Evolutionary conservation across 1,284 basidiomycete species (phyloP).

Genomic region (Cryptococcus jaspeensis): DNA sequence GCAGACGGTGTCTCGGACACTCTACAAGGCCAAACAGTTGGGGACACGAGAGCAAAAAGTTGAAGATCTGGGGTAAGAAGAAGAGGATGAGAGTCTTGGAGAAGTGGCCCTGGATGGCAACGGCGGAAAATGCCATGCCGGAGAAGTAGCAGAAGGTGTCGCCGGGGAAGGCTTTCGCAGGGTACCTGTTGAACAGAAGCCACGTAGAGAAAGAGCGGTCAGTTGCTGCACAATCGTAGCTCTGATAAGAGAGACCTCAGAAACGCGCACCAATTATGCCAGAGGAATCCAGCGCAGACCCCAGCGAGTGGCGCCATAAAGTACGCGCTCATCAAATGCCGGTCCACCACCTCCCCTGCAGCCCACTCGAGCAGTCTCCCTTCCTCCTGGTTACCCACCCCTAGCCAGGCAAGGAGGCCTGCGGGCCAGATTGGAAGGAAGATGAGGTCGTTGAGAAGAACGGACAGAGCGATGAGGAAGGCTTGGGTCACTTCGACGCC

Average conservation of each 20-base stretch:
- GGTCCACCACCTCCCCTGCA: conserved; percentile 72
- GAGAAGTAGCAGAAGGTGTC: conserved; percentile 98
- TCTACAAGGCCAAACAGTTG: conserved; percentile 92
- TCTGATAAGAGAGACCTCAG: conserved; percentile 25
- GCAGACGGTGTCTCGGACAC: conserved; percentile 90
- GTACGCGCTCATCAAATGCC: conserved; percentile 92
- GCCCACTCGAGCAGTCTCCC: conserved; percentile 47
- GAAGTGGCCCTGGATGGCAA: conserved; percentile 94
- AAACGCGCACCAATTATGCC: conserved; percentile 80
- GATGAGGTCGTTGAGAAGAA: conserved; percentile 86
- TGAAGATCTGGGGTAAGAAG: conserved; percentile 97
- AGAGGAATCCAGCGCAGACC: conserved; percentile 83
- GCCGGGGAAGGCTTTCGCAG: conserved; percentile 89
- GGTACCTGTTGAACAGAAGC: conserved; percentile 67
- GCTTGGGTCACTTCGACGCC: conserved; percentile 94
- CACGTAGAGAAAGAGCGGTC: no score
- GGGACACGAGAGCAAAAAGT: conserved; percentile 91
- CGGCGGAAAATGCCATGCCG: conserved; percentile 95
- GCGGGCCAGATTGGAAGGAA: conserved; percentile 67
- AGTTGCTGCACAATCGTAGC: no score
- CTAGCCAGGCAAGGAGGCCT: conserved; percentile 72
- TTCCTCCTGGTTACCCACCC: conserved; percentile 59
- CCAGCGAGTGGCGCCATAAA: conserved; percentile 94
- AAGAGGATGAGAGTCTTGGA: conserved; percentile 95
- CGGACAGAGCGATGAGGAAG: conserved; percentile 83